phyloP scores from a whole-genome alignment of 768 basidiomycete species.

The Mycena haematopus region DNA sequence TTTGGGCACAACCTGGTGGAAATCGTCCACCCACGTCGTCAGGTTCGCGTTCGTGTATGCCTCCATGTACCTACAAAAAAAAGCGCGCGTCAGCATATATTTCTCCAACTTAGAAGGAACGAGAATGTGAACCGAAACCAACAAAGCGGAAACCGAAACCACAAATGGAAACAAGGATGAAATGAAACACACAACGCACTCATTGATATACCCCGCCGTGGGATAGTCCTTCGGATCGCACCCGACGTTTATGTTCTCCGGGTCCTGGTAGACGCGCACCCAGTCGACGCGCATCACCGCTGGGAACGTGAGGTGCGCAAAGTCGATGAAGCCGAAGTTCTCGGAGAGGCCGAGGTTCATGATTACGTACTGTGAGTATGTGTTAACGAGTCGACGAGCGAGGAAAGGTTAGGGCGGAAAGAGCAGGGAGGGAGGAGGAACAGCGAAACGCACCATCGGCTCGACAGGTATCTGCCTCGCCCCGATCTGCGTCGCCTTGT shows the following conservation, averaged over 20 bases:
- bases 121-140: no score
- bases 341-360: slow-evolving; percentile 82
- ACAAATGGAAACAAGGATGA: no score
- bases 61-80: slow-evolving; percentile 49
- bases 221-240: slow-evolving; percentile 65
- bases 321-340: slow-evolving; percentile 78
- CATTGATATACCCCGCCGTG: slow-evolving; percentile 61
- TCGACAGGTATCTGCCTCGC: slow-evolving; percentile 77
- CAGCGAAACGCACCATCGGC: slow-evolving; percentile 71
- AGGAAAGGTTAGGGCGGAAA: background rate
- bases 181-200: slow-evolving; percentile 7
- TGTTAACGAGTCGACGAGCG: slow-evolving; percentile 43
- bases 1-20: slow-evolving; percentile 17
- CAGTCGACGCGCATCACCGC: slow-evolving; percentile 48
- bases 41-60: slow-evolving; percentile 62
- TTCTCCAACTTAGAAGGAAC: slow-evolving; percentile 19
- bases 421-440: background rate
- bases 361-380: slow-evolving; percentile 69
- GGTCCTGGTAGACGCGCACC: slow-evolving; percentile 47
- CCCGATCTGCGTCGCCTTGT: slow-evolving; percentile 66
- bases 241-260: slow-evolving; percentile 66
- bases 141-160: no score
- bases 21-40: slow-evolving; percentile 51
- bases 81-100: slow-evolving; percentile 2
- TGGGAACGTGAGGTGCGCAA: slow-evolving; percentile 73